Base-by-base conservation (phyloP, 192 early-diverging fungal genomes). In the Funneliformis mosseae region DNA sequence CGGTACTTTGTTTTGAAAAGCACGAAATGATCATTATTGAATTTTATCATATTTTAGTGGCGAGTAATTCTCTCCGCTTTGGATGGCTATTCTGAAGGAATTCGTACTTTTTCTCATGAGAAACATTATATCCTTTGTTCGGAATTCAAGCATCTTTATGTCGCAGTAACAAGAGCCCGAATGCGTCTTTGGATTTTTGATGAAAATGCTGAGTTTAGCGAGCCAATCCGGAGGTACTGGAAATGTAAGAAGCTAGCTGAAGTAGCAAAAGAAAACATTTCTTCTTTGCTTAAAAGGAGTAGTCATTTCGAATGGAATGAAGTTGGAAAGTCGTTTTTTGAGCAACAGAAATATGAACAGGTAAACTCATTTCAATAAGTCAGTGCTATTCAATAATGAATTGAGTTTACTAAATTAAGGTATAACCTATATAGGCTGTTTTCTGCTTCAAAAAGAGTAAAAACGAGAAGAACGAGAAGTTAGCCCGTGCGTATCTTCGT, bases 391-490 rank as follows among this genome's bases (percentile, higher is more conserved):
- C 18, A 63, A 1, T 0, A 62, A 76, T 41, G 21, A 39, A 25
- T 8, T 42, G 28, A 18, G 38, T 10, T 62, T 41, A 76, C 39
- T 76, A 62, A 63, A 64, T n/a, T 9, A 4, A n/a, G 63, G 39
- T 14, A 38, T 41, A 41, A 41, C 63, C 41, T n/a, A n/a, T n/a
- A 50, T 33, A 76, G 75, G 75, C 75, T 1, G 28, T 76, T 76
- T 41, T 63, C 60, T 76, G 75, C 45, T 76, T 76, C 41, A 27
- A 64, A 25, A 76, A 76, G 23, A 64, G 75, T 18, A 39, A 39
- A 63, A 64, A 76, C 63, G 23, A 42, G 8, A 16, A 63, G 5
- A 3, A 11, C 10, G n/a, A 1, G 3, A 64, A 76, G 8, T 21
- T 76, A 23, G 59, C 75, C 9, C 18, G 63, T 16, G 75, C 75